Evolutionary conservation across 2,329 filamentous ascomycete genomes (phyloP), one percentile per base, ranked within the genome.

Genomic region (Reticulascus tulasneorum): DNA sequence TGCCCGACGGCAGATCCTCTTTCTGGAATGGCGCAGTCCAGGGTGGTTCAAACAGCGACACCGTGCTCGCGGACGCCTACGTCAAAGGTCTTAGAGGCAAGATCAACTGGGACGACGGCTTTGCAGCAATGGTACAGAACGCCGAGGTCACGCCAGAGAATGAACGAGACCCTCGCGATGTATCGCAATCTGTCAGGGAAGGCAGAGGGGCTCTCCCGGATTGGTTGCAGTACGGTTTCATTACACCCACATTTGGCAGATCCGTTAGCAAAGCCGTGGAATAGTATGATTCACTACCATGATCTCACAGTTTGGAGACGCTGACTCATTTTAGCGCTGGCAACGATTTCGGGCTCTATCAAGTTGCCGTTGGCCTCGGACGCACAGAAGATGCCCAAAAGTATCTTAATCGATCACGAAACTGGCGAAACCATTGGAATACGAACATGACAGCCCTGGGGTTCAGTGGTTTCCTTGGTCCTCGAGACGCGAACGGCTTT

Each of bases 351-450:
- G 71, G 67, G 1, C 60, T 87, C 4, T 73, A 77, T 40, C 76
- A 82, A 51, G 77, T 87, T 9, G 83, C 83, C 4, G 55, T 51
- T 2, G 80, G 79, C 0, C 57, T 84, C 3, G 68, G 65, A 2
- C 69, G 72, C 29, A 38, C 49, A 0, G 58, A 59, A 1, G 75
- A 81, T 26, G 72, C 75, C 4, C 43, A 59, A 4, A 79, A 68
- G 35, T 86, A 86, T 46, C 63, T 84, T 18, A 62, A 71, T 29
- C 73, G 82, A 8, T 82, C 79, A 1, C 66, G 71, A 9, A 81
- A 84, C 49, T 87, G 83, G 83, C 70, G 77, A 12, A 85, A 84
- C 50, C 81, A 86, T 46, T 87, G 80, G 81, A 80, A 86, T 52
- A 52, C 69, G 0, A 54, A 73, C 29, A 68, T 77, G 28, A 65